Evolutionary conservation across 805 yeast genomes (phyloP).

Genomic region (Saturnispora sanitii): DNA sequence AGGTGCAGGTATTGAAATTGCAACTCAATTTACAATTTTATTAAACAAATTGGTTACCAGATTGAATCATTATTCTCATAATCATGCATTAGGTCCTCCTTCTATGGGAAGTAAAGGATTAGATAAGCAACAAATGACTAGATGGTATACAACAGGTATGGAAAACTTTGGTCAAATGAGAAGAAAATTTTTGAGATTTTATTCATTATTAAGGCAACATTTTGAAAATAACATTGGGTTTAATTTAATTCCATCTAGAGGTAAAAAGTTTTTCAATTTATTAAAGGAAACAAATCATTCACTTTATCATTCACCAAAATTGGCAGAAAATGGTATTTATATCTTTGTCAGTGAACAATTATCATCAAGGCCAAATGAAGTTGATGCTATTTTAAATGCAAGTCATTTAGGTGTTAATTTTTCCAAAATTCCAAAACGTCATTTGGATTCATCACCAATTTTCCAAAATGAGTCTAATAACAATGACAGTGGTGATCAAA

Average conservation of each 20-base stretch:
- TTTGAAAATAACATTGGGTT: conserved; percentile 67
- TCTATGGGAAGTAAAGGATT: conserved; percentile 23
- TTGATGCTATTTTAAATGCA: conserved; percentile 35
- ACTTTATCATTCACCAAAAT: conserved; percentile 54
- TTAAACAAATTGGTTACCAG: conserved; percentile 61
- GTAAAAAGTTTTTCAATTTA: conserved; percentile 43
- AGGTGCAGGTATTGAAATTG: conserved; percentile 70
- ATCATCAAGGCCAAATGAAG: conserved; percentile 32
- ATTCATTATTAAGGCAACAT: conserved; percentile 52
- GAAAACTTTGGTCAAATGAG: conserved; percentile 69
- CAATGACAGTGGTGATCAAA: conserved; percentile 6
- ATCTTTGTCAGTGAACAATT: conserved; percentile 64
- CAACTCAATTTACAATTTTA: conserved; percentile 30
- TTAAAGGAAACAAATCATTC: conserved; percentile 63
- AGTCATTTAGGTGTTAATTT: conserved; percentile 44
- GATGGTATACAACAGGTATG: conserved; percentile 60
- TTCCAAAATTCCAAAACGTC: conserved; percentile 26
- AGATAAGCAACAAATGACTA: conserved; percentile 34
- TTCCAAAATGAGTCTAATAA: conserved; percentile 18
- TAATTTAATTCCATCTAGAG: conserved; percentile 40
- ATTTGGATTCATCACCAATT: conserved; percentile 23
- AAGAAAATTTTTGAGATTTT: conserved; percentile 73
- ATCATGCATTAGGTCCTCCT: conserved; percentile 61
- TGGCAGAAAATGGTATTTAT: conserved; percentile 69
- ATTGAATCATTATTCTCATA: conserved; percentile 57